phyloP scores from a whole-genome alignment of 148 eudicot species.

The Rhododendron ferrugineum region DNA sequence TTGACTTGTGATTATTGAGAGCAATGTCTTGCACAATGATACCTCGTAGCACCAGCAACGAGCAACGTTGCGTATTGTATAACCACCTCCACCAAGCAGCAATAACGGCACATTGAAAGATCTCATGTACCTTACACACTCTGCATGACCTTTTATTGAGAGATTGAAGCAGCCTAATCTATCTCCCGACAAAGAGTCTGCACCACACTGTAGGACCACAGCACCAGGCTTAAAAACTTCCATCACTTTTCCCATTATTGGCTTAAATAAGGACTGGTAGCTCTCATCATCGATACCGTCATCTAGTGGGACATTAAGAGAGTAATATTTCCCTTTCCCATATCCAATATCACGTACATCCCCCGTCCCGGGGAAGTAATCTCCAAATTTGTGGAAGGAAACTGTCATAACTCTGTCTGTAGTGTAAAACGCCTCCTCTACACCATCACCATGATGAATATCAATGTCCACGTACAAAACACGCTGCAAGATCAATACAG shows the following conservation, averaged over 20 bases:
- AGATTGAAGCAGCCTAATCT: slow-evolving; percentile 81
- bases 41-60: slow-evolving; percentile 94
- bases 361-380: slow-evolving; percentile 68
- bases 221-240: slow-evolving; percentile 71
- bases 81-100: slow-evolving; percentile 80
- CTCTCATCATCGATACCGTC: slow-evolving; percentile 75
- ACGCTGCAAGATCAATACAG: slow-evolving; percentile 35
- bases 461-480: slow-evolving; percentile 68
- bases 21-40: background rate
- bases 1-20: background rate
- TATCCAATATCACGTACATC: slow-evolving; percentile 54
- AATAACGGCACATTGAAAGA: slow-evolving; percentile 73
- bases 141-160: slow-evolving; percentile 77
- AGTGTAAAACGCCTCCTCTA: slow-evolving; percentile 69
- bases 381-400: slow-evolving; percentile 68
- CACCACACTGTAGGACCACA: slow-evolving; percentile 79
- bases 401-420: slow-evolving; percentile 78
- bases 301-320: slow-evolving; percentile 62
- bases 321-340: slow-evolving; percentile 54
- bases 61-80: slow-evolving; percentile 75
- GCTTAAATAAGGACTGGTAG: slow-evolving; percentile 53
- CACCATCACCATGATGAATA: slow-evolving; percentile 70
- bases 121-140: slow-evolving; percentile 72
- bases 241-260: slow-evolving; percentile 80
- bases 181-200: slow-evolving; percentile 75